phyloP scores from a whole-genome alignment of 2,329 filamentous ascomycete genomes.

The Arachnopeziza araneosa region DNA sequence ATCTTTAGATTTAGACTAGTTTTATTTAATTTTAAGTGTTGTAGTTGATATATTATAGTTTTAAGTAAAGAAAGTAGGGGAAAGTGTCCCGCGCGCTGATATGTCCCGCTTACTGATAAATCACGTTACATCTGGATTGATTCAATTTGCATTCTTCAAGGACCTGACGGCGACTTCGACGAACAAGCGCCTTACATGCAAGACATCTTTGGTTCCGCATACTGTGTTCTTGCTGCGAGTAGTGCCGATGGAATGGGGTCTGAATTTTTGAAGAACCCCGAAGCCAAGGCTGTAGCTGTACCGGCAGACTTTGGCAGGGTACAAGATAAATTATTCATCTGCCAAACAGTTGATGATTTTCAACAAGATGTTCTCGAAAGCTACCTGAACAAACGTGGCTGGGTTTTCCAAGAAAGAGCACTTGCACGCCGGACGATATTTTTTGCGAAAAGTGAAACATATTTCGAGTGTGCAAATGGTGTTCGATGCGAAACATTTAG shows the following conservation, averaged over 20 bases:
- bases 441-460: neutral
- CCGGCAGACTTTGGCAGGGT: neutral
- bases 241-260: neutral
- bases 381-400: neutral
- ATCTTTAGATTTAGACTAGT: too few relatives aligned
- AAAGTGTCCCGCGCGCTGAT: too few relatives aligned
- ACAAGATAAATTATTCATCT: neutral
- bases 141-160: neutral
- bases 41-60: too few relatives aligned
- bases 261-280: neutral
- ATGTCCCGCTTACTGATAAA: too few relatives aligned
- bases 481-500: neutral
- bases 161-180: neutral
- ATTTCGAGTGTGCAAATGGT: neutral
- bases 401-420: neutral
- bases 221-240: neutral
- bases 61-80: too few relatives aligned
- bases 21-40: too few relatives aligned
- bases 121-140: neutral
- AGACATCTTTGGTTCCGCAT: neutral
- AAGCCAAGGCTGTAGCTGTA: neutral
- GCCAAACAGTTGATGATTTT: neutral
- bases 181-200: neutral
- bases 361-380: neutral
- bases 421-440: neutral